Conservation (phyloP, 2,329 filamentous ascomycete genomes). For the Dendrostoma leiphaemia region DNA sequence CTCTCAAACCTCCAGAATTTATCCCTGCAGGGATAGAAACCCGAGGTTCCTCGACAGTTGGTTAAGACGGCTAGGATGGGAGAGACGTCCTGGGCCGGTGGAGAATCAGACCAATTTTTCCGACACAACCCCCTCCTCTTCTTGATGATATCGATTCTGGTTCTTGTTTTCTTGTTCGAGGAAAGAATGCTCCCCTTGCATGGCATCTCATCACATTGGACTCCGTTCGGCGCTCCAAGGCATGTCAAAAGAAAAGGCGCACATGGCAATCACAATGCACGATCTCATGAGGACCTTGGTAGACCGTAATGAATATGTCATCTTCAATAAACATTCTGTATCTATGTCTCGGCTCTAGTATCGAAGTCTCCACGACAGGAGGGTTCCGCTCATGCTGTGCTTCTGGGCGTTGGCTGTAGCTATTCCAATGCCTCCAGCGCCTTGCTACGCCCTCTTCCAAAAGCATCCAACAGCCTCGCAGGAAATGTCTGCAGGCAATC, state of each 20-base stretch:
- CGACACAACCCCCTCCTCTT: background rate
- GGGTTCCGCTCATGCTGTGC: background rate
- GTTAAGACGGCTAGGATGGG: constrained; percentile 48
- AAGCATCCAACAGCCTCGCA: background rate
- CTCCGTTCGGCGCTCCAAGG: background rate
- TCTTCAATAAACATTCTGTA: constrained; percentile 7
- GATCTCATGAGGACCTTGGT: background rate
- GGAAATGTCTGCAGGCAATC: too few relatives aligned
- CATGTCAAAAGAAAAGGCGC: background rate
- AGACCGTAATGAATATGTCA: background rate
- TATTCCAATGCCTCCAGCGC: background rate
- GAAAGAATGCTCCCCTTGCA: background rate
- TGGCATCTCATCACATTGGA: background rate
- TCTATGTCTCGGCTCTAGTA: constrained; percentile 4
- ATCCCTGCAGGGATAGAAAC: background rate
- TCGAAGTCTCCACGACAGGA: background rate
- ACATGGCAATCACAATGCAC: background rate
- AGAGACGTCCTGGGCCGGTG: constrained; percentile 51
- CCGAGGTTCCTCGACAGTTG: constrained; percentile 44
- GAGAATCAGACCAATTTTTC: background rate
- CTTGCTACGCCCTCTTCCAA: background rate
- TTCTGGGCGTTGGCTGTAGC: background rate
- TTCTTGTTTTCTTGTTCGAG: background rate
- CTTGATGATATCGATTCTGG: constrained; percentile 7
- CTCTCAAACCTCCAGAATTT: constrained; percentile 43